Base-by-base conservation (phyloP, 129 eudicot species). In the Pulicaria dysenterica region DNA sequence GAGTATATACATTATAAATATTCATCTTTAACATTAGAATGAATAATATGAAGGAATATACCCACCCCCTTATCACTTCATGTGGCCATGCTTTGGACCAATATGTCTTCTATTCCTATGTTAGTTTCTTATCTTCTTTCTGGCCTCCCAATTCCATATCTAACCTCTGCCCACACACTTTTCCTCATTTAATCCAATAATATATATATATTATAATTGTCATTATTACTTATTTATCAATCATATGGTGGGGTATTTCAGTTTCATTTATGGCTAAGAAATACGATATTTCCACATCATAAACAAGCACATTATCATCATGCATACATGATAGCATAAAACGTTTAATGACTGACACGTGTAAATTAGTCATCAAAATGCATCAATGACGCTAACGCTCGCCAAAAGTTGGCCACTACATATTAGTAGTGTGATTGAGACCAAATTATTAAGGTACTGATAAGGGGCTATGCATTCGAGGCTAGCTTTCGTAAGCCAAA, bases 151-250 rank as follows among this genome's bases (percentile, higher is more conserved):
- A 77, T 61, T 42, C 68, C 71, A 77, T 77, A 77, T 69, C 81
- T 77, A 70, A 77, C 81, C 71, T 70, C 44, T 51, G 24, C 81
- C 81, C 81, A 77, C 77, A 70, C 72, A 77, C 81, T 77, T 42
- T 53, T 15, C 61, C 37, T 36, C 13, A 60, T 60, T 69, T 41
- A 68, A 77, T 77, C 75, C 81, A 69, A 47, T 15, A 45, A 42
- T 46, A 10, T 37, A 37, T 4, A 6, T 67, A 16, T 64, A 62
- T 47, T 37, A 45, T 57, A 58, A 68, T 14, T 44, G 34, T 69
- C 45, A 49, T 59, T 15, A 6, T 43, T 8, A 47, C 49, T n/a
- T 4, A 58, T 7, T 46, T 48, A 24, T 59, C 64, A 41, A 55
- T 56, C 65, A 53, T 62, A 42, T 53, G 13, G 31, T 34, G 67